Evolutionary conservation across 1,284 basidiomycete species (phyloP), one percentile per base, ranked within the genome.

Genomic region (Ustilago hordei): DNA sequence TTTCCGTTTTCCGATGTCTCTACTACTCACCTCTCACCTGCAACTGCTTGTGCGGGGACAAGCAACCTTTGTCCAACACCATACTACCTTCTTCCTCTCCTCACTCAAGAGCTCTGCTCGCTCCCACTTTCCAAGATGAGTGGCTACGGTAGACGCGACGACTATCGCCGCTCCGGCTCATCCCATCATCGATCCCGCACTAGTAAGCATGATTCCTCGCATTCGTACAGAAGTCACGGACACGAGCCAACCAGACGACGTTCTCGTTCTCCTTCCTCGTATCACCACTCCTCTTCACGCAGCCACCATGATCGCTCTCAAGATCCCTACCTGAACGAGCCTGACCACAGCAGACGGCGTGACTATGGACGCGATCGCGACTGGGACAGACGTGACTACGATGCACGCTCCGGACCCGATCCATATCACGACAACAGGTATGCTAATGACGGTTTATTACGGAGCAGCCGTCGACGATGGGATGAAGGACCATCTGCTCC

Each of bases 141-240:
- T 17, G 64, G 73, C 60, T 75, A 75, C 54, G 61, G 67, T 66
- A 55, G 64, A 12, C 63, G 61, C 52, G 60, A 71, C 60, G 68
- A 68, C 36, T 63, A 66, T 11, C 60, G 64, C 47, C 68, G 68
- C 61, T 60, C 64, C 12, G 39, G 56, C 38, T 60, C 69, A 7
- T 72, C 69, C 12, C 65, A 60, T 38, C 62, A 61, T 52, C 65
- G 66, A 50, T 73, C 66, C 17, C 70, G 78, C 57, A 75, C 52
- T 62, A 77, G 78, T 80, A 80, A 80, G 78, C 78, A 77, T 75
- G 65, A 73, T 48, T 43, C 63, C 60, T 64, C 71, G 55, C 67
- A 63, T 48, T 64, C 69, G 31, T 64, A 64, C 55, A 69, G 63
- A 64, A 64, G 65, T 56, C 72, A 69, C 45, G 67, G 64, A 63